Conservation (phyloP, 306 rosid genomes). For the Vigna unguiculata region DNA sequence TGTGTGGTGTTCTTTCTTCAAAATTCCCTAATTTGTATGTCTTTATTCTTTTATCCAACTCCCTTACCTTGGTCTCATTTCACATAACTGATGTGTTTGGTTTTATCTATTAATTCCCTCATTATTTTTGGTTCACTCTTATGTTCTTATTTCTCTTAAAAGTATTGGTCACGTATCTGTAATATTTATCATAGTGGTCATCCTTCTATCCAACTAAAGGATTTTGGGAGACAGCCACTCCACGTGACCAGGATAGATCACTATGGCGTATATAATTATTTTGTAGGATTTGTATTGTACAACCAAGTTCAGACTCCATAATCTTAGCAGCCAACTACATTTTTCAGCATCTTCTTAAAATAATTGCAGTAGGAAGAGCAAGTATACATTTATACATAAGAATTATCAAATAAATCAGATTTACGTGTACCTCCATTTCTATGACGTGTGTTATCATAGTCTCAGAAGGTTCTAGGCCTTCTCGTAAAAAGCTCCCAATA, state of each 20-base stretch:
- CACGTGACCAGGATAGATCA: background rate
- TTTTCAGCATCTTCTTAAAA: constrained; percentile 36
- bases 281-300: background rate
- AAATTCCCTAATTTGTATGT: background rate
- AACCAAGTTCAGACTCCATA: constrained; percentile 6
- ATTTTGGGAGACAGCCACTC: constrained; percentile 1
- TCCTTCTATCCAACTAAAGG: background rate
- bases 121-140: background rate
- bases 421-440: constrained; percentile 84
- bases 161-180: background rate
- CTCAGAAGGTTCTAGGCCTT: constrained; percentile 91
- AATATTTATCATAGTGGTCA: background rate
- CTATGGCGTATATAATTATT: background rate
- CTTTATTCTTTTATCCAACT: background rate
- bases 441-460: constrained; percentile 88
- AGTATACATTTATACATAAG: background rate
- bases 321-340: constrained; percentile 2
- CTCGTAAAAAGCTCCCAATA: constrained; percentile 81
- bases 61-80: background rate
- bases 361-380: constrained; percentile 6
- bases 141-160: background rate
- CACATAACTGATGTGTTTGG: background rate
- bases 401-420: background rate
- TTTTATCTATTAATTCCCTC: background rate
- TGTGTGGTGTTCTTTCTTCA: background rate